These are phyloP conservation scores for Cupressus sempervirens DNA, from an alignment of 75 land plant species.

Conservation along the genomic window DNA sequence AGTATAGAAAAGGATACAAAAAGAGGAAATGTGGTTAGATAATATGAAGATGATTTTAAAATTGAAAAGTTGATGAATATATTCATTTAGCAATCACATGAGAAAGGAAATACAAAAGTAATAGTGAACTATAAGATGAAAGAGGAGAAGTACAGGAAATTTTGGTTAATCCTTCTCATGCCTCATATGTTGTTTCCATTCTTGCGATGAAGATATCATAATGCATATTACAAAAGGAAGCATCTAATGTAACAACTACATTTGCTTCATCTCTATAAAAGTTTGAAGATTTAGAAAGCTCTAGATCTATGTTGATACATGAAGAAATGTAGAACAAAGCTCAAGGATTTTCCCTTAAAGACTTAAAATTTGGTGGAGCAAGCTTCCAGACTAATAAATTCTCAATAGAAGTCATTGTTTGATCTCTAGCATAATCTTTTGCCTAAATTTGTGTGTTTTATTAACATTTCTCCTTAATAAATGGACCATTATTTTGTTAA, in stretches of 20 bases:
- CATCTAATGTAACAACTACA: slow-evolving; percentile 25
- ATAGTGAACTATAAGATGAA: not conserved
- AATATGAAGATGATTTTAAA: not conserved
- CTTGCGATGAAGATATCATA: slow-evolving; percentile 24
- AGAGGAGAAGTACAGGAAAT: not conserved
- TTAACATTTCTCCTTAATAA: slow-evolving; percentile 25
- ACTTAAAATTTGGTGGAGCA: slow-evolving; percentile 21
- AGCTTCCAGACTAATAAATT: slow-evolving; percentile 19
- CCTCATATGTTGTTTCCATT: slow-evolving; percentile 20
- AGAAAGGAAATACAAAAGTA: not conserved
- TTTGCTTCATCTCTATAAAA: slow-evolving; percentile 19
- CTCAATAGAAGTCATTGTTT: slow-evolving; percentile 22
- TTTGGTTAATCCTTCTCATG: slow-evolving; percentile 9
- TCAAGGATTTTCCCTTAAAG: not conserved
- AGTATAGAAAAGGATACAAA: not conserved
- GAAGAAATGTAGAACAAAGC: not conserved
- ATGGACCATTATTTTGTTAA: slow-evolving; percentile 18
- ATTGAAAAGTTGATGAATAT: not conserved
- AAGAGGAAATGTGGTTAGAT: not conserved
- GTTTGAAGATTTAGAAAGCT: not conserved
- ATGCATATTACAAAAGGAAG: slow-evolving; percentile 23
- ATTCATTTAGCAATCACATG: not conserved
- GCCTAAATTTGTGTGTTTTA: slow-evolving; percentile 21
- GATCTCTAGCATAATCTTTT: slow-evolving; percentile 23
- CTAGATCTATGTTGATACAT: not conserved